Evolutionary conservation across 495 filamentous ascomycete genomes (phyloP).

Genomic region (Rusavskia elegans): DNA sequence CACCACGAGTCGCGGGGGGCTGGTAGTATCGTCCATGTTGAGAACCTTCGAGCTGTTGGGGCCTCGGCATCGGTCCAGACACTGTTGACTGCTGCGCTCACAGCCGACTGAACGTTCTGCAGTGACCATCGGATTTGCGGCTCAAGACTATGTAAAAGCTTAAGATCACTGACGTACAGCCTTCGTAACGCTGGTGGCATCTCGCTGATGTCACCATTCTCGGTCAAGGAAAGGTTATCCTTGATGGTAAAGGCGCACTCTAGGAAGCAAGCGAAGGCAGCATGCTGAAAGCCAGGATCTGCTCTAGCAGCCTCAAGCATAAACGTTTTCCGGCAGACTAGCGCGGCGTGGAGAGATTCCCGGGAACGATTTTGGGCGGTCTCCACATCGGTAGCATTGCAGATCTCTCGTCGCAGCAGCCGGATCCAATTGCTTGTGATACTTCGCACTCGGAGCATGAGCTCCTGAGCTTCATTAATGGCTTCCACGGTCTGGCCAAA

Average conservation of each 20-base stretch:
- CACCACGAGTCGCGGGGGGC: neutral
- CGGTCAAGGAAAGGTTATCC: constrained; percentile 4
- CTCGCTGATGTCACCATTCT: neutral
- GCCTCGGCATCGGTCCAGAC: constrained; percentile 3
- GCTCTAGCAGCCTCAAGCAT: constrained; percentile 15
- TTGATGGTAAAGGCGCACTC: constrained; percentile 9
- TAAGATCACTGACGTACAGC: constrained; percentile 31
- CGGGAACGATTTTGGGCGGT: constrained; percentile 18
- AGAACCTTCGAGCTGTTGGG: neutral
- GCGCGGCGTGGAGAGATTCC: constrained; percentile 30
- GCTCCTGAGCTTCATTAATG: neutral
- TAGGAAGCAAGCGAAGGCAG: constrained; percentile 3
- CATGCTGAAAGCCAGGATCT: neutral
- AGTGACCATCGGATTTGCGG: constrained; percentile 17
- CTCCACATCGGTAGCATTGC: constrained; percentile 23
- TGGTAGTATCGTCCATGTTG: constrained; percentile 3
- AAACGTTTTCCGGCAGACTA: constrained; percentile 15
- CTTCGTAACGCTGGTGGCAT: constrained; percentile 6
- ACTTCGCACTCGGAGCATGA: constrained; percentile 14
- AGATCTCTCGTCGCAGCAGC: constrained; percentile 27
- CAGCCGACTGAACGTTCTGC: neutral
- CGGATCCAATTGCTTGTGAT: constrained; percentile 26
- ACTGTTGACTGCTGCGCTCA: constrained; percentile 6
- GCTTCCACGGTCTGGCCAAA: neutral
- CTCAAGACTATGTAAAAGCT: constrained; percentile 24